Evolutionary conservation across 257 asterid genomes (phyloP), one percentile per base, ranked within the genome.

Genomic region (Nicotiana attenuata): DNA sequence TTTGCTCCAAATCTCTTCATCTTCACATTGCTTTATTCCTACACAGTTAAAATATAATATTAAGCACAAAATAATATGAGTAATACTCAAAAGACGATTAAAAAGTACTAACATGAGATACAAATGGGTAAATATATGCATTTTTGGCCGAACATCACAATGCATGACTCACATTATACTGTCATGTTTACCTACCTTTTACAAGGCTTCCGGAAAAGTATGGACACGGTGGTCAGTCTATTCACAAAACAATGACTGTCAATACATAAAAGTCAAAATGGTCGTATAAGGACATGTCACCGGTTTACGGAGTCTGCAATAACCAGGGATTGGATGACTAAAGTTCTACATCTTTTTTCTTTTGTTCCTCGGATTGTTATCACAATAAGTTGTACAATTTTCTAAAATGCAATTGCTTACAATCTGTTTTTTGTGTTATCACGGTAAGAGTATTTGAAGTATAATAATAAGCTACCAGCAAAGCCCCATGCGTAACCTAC

Each of bases 281-380:
- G 77, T n/a, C 13, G 6, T 69, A 3, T 52, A 11, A n/a, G 56
- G 19, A 69, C 56, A 69, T 69, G 31, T 5, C 11, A 35, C 76
- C 11, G 8, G 5, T n/a, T 67, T 10, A 69, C 57, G 22, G 33
- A n/a, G 57, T 38, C 77, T 38, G 57, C 77, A 22, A 69, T 69
- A 69, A 69, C 57, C 57, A 38, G 77, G 77, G 56, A 69, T 35
- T 69, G 77, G 33, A 38, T 38, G 77, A 38, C 77, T 35, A 19
- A 3, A 35, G 29, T 17, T 17, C 35, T 66, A 29, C 3, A 31
- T 31, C 35, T 29, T 13, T 65, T 31, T 33, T 67, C 52, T 5
- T 5, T n/a, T 68, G 47, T 10, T 38, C 29, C 1, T 10, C 10
- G 53, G 28, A 35, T 67, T 67, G 29, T 67, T 67, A 67, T 33